Percentiles rank a stretch among this genome's conserved stretches.
phyloP scores from a whole-genome alignment of 257 asterid species.

The Gentiana macrophylla region DNA sequence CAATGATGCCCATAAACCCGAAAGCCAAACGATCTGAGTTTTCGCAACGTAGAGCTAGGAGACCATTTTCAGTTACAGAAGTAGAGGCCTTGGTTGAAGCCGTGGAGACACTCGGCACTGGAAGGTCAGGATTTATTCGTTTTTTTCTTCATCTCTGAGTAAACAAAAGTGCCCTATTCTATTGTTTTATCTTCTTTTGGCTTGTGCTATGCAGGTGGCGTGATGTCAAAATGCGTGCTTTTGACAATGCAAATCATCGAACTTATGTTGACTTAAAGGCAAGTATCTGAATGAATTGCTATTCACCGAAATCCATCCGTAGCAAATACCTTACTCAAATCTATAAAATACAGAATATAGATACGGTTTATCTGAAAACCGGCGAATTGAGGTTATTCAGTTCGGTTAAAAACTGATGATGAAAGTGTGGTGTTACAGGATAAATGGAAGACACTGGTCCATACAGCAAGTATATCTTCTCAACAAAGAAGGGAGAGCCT shows the following conservation, averaged over 20 bases:
- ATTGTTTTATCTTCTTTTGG: neutral
- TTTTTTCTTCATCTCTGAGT: too few relatives aligned
- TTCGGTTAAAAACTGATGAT: too few relatives aligned
- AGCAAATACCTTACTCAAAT: too few relatives aligned
- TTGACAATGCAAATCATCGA: conserved; percentile 84
- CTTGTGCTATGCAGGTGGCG: conserved; percentile 69
- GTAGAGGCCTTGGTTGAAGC: conserved; percentile 94
- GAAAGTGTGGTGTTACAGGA: conserved; percentile 30
- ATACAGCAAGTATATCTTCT: conserved; percentile 83
- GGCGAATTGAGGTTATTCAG: too few relatives aligned
- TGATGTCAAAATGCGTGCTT: conserved; percentile 81
- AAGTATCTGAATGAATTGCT: neutral
- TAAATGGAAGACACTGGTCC: conserved; percentile 94
- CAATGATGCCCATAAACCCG: conserved; percentile 40
- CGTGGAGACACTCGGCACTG: conserved; percentile 88
- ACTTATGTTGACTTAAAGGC: conserved; percentile 96
- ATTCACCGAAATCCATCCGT: too few relatives aligned
- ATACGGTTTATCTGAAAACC: neutral
- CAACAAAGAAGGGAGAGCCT: conserved; percentile 83
- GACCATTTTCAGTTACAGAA: conserved; percentile 87
- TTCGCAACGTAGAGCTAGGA: conserved; percentile 81
- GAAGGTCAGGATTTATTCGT: conserved; percentile 39
- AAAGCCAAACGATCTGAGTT: conserved; percentile 50
- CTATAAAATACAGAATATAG: too few relatives aligned
- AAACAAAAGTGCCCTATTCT: neutral